Percentiles rank a stretch among this genome's conserved stretches.
phyloP scores from a whole-genome alignment of 1,284 basidiomycete species.

The Rhodotorula sp. region DNA sequence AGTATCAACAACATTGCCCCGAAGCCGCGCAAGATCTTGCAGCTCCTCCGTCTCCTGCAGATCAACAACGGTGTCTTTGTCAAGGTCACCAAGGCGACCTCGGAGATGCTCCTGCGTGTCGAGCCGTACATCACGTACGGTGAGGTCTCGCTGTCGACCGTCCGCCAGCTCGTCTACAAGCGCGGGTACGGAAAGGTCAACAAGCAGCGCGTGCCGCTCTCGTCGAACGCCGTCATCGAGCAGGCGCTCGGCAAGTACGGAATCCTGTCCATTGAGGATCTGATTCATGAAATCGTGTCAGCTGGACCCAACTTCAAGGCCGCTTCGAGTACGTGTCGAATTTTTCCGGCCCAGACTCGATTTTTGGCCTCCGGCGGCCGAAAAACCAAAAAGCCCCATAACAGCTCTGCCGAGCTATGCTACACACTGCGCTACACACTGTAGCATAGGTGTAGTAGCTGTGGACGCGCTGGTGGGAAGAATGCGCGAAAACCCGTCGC shows the following conservation, averaged over 20 bases:
- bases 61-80: conserved; percentile 99
- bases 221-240: conserved; percentile 94
- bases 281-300: conserved; percentile 95
- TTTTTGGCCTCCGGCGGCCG: neutral
- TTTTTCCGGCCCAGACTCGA: neutral
- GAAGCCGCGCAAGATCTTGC: conserved; percentile 98
- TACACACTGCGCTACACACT: too few species aligned
- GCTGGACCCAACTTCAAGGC: conserved; percentile 99
- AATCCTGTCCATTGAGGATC: conserved; percentile 96
- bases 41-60: conserved; percentile 95
- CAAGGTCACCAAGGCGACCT: conserved; percentile 92
- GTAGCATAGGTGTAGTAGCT: neutral
- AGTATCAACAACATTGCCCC: conserved; percentile 99
- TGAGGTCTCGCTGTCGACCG: conserved; percentile 92
- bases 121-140: conserved; percentile 97
- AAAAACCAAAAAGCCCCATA: too few species aligned
- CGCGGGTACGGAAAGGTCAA: conserved; percentile 98
- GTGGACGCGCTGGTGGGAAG: neutral
- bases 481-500: neutral
- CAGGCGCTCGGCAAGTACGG: conserved; percentile 86
- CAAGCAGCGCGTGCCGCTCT: conserved; percentile 94
- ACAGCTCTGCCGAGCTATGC: too few species aligned
- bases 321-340: conserved; percentile 53
- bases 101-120: conserved; percentile 96
- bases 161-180: conserved; percentile 99